A percentile compares a stretch with the other conserved stretches of the same genome.
phyloP scores from a whole-genome alignment of 2,329 filamentous ascomycete species.

The Trichophyton verrucosum region DNA sequence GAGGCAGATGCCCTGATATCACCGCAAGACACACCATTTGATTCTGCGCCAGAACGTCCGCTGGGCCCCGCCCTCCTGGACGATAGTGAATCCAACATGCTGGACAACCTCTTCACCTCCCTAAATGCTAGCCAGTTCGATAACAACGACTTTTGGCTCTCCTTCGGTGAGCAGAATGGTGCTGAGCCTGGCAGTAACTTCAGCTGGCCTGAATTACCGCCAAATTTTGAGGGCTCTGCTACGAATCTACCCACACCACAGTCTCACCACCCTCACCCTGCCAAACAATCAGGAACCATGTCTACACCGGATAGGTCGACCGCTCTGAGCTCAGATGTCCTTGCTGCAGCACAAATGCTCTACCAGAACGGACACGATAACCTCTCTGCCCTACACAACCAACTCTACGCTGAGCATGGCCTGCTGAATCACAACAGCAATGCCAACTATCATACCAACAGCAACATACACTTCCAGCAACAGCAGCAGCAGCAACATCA shows the following conservation, averaged over 20 bases:
- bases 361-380: slow-evolving; percentile 27
- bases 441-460: not conserved
- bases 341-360: slow-evolving; percentile 44
- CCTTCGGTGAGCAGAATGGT: slow-evolving; percentile 13
- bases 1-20: slow-evolving; percentile 1
- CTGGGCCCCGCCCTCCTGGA: slow-evolving; percentile 54
- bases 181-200: slow-evolving; percentile 13
- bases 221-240: slow-evolving; percentile 52
- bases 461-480: not conserved
- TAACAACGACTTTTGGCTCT: slow-evolving; percentile 28
- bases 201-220: slow-evolving; percentile 44
- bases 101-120: slow-evolving; percentile 39
- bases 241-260: slow-evolving; percentile 43
- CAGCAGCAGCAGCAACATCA: not conserved
- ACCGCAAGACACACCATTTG: slow-evolving; percentile 25
- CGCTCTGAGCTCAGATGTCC: slow-evolving; percentile 37
- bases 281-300: not conserved
- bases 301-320: slow-evolving; percentile 14
- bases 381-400: slow-evolving; percentile 20
- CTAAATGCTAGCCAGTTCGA: slow-evolving; percentile 29
- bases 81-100: slow-evolving; percentile 43
- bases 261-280: slow-evolving; percentile 27
- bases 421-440: slow-evolving; percentile 4
- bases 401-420: slow-evolving; percentile 15
- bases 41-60: slow-evolving; percentile 49